A percentile compares a stretch with the other conserved stretches of the same genome.
Conservation (phyloP, 106 monocot species). For the Platanthera zijinensis region DNA sequence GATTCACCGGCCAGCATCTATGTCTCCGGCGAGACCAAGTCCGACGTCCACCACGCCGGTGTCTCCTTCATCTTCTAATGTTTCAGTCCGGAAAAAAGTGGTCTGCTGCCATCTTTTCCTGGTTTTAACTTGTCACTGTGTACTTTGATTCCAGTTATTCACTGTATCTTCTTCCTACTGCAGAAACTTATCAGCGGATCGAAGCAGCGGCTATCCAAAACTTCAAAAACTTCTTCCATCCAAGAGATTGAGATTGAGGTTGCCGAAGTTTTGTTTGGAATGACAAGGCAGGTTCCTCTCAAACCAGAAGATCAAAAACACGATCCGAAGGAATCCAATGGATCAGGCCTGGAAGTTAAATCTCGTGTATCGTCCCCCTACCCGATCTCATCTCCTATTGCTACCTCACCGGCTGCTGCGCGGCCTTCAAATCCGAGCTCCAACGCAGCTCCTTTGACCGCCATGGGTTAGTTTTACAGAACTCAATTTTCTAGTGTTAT, state of each 20-base stretch:
- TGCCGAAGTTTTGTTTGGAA: constrained; percentile 83
- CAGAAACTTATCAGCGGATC: constrained; percentile 45
- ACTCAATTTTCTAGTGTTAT: neutral
- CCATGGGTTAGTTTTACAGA: constrained; percentile 29
- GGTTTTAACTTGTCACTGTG: neutral
- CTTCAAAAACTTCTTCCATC: constrained; percentile 38
- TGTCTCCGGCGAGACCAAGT: constrained; percentile 51
- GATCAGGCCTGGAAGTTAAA: constrained; percentile 30
- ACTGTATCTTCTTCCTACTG: neutral
- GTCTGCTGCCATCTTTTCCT: constrained; percentile 11
- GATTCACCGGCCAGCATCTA: constrained; percentile 52
- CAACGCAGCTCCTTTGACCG: constrained; percentile 22
- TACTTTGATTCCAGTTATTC: neutral
- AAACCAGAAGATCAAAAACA: constrained; percentile 27
- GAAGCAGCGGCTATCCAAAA: constrained; percentile 69
- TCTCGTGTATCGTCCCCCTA: constrained; percentile 44
- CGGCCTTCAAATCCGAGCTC: constrained; percentile 9
- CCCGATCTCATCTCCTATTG: constrained; percentile 21
- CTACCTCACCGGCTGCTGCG: constrained; percentile 18
- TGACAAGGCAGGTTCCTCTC: constrained; percentile 65
- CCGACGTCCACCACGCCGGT: constrained; percentile 38
- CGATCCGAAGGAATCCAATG: constrained; percentile 50
- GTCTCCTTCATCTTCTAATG: constrained; percentile 72
- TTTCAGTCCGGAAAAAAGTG: constrained; percentile 59
- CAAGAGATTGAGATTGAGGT: constrained; percentile 91